A percentile compares a stretch with the other conserved stretches of the same genome.
phyloP scores from a whole-genome alignment of 2,329 filamentous ascomycete genomes.

The Exophiala bonariae region DNA sequence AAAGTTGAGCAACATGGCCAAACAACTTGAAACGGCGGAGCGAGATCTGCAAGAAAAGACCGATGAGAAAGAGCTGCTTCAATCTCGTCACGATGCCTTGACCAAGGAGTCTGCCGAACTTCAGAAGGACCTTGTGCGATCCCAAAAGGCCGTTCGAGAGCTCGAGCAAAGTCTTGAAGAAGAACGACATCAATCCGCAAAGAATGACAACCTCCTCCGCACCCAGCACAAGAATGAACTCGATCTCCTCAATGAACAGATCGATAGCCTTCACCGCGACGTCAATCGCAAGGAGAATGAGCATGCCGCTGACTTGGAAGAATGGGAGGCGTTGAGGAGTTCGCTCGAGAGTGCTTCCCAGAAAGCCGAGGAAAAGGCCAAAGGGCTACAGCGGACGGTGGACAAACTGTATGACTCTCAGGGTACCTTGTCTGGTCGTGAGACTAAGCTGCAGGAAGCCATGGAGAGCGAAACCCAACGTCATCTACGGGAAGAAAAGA shows the following conservation, averaged over 20 bases:
- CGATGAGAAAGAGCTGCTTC: slow-evolving; percentile 67
- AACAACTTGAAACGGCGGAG: slow-evolving; percentile 54
- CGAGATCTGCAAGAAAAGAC: slow-evolving; percentile 60
- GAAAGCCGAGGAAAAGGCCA: slow-evolving; percentile 66
- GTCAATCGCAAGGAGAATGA: slow-evolving; percentile 69
- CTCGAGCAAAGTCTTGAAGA: slow-evolving; percentile 52
- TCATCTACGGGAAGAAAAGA: slow-evolving; percentile 69
- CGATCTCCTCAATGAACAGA: slow-evolving; percentile 55
- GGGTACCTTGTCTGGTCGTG: slow-evolving; percentile 66
- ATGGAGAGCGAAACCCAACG: slow-evolving; percentile 71
- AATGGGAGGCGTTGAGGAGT: slow-evolving; percentile 68
- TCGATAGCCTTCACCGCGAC: slow-evolving; percentile 63
- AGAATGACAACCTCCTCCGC: slow-evolving; percentile 62
- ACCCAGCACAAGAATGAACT: slow-evolving; percentile 56
- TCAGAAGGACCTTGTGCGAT: slow-evolving; percentile 60
- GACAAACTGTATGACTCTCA: slow-evolving; percentile 69
- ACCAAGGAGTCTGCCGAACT: slow-evolving; percentile 66
- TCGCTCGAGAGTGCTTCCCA: slow-evolving; percentile 66
- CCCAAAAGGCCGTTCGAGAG: slow-evolving; percentile 45
- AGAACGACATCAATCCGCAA: slow-evolving; percentile 58
- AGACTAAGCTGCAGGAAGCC: slow-evolving; percentile 66
- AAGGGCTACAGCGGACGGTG: slow-evolving; percentile 68
- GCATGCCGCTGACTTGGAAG: slow-evolving; percentile 69
- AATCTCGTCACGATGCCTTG: slow-evolving; percentile 67
- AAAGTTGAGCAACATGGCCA: slow-evolving; percentile 41